Percentiles rank a stretch among this genome's conserved stretches.
phyloP scores from a whole-genome alignment of 768 basidiomycete species.

The Russula dissimulans region DNA sequence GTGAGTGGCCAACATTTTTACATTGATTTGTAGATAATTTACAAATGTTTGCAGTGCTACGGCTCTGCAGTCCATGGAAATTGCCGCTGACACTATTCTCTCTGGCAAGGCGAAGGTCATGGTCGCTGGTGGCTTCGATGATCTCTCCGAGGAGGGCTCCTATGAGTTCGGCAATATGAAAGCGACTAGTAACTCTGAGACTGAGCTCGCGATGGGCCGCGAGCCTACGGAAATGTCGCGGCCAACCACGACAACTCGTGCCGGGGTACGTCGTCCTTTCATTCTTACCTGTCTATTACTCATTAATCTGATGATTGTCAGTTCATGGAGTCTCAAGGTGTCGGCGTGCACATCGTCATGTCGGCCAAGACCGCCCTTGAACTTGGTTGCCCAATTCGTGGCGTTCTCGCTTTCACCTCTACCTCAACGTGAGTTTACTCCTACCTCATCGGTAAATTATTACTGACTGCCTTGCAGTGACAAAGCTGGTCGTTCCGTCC shows the following conservation, averaged over 20 bases:
- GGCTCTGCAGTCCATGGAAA: conserved; percentile 94
- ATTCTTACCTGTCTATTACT: conserved; percentile 1
- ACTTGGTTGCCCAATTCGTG: conserved; percentile 88
- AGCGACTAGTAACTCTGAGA: conserved; percentile 93
- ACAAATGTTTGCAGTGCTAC: conserved; percentile 55
- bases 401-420: conserved; percentile 90
- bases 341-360: conserved; percentile 97
- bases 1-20: conserved; percentile 35
- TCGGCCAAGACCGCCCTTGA: conserved; percentile 92
- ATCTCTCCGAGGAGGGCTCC: conserved; percentile 96
- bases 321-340: conserved; percentile 97
- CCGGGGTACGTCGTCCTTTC: conserved; percentile 53
- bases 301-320: conserved; percentile 22
- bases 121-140: conserved; percentile 98
- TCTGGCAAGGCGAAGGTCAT: conserved; percentile 98
- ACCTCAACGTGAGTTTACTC: conserved; percentile 71
- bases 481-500: conserved; percentile 97
- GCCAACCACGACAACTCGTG: conserved; percentile 90
- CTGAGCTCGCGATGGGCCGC: conserved; percentile 97
- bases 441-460: not conserved
- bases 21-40: conserved; percentile 1
- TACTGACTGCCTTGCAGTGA: conserved; percentile 44
- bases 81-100: conserved; percentile 91
- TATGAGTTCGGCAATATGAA: conserved; percentile 99
- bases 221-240: conserved; percentile 99